These are phyloP conservation scores for peach (Prunus persica) DNA, from an alignment of 306 rosid species.

Conservation along the genomic window DNA sequence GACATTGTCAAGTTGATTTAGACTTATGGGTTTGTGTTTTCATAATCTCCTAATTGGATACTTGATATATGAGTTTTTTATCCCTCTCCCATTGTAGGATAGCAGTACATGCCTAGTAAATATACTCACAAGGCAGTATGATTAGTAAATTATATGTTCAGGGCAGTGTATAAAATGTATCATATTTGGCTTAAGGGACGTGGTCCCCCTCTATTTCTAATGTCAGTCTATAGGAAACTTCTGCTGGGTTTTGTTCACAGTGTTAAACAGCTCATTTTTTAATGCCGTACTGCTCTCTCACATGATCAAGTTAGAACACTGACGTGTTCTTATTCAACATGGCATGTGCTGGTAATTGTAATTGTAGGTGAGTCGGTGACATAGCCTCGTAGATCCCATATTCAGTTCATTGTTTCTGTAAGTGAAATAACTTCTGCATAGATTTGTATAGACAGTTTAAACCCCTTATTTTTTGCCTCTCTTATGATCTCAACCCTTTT, in stretches of 20 bases:
- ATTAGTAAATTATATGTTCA: neutral
- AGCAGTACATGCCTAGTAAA: neutral
- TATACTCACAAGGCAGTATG: neutral
- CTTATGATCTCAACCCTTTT: neutral
- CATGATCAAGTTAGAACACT: neutral
- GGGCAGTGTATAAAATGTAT: neutral
- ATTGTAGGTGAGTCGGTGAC: neutral
- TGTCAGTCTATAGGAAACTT: neutral
- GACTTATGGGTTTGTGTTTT: neutral
- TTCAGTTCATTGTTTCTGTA: neutral
- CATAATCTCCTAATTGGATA: neutral
- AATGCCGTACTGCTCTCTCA: neutral
- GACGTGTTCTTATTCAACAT: neutral
- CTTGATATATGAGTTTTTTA: neutral
- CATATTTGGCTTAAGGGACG: neutral
- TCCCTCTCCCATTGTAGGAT: neutral
- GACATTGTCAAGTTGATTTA: neutral
- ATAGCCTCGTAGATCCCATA: neutral
- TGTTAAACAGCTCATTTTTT: neutral
- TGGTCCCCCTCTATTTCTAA: neutral
- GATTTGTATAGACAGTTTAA: neutral
- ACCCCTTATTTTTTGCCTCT: neutral
- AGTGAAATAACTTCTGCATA: neutral
- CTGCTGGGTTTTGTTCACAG: neutral
- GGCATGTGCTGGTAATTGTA: neutral